phyloP scores from a whole-genome alignment of 345 rosid species.

The Erysimum cheiranthoides region DNA sequence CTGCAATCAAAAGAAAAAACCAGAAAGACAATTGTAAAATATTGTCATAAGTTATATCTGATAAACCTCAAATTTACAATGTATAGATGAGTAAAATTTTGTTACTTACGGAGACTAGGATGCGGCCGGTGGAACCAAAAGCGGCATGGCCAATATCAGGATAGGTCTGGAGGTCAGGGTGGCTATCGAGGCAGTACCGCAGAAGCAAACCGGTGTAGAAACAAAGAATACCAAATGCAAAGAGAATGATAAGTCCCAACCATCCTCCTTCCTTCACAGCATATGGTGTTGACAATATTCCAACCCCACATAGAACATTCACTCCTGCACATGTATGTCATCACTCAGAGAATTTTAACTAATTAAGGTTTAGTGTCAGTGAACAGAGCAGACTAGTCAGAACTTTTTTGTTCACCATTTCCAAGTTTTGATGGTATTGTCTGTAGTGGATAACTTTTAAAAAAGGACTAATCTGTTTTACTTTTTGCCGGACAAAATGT shows the following conservation, averaged over 20 bases:
- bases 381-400: neutral
- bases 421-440: neutral
- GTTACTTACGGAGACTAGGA: constrained; percentile 70
- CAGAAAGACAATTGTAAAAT: neutral
- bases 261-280: constrained; percentile 97
- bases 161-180: constrained; percentile 85
- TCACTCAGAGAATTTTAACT: neutral
- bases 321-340: constrained; percentile 56
- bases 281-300: constrained; percentile 87
- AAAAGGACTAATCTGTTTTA: neutral
- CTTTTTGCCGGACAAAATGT: neutral
- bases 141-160: constrained; percentile 98
- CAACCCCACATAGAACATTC: constrained; percentile 96
- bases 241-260: constrained; percentile 66
- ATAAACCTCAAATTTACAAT: neutral
- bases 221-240: constrained; percentile 73
- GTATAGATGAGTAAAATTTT: neutral
- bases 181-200: constrained; percentile 86
- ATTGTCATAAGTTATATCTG: constrained; percentile 13
- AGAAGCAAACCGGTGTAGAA: constrained; percentile 88
- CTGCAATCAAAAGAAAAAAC: constrained; percentile 55
- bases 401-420: neutral
- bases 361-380: neutral
- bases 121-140: constrained; percentile 73
- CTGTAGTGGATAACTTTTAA: neutral